Conservation (phyloP, 805 yeast genomes). For the Candida schatavii region DNA sequence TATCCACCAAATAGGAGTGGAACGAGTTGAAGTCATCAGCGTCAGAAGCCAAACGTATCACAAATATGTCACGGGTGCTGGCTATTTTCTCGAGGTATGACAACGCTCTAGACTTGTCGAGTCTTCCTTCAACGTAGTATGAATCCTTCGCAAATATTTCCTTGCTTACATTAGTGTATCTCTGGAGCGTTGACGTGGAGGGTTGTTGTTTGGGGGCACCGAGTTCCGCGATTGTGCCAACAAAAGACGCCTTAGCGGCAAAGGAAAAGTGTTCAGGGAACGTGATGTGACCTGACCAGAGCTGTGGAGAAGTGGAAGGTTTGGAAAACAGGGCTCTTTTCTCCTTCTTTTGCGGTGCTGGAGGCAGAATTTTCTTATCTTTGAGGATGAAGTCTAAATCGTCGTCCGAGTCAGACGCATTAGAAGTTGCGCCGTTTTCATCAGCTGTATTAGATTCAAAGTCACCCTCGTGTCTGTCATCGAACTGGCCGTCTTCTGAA, state of each 20-base stretch:
- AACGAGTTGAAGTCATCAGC: conserved; percentile 27
- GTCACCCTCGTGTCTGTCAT: conserved; percentile 1
- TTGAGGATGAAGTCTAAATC: conserved; percentile 32
- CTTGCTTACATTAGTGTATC: conserved; percentile 23
- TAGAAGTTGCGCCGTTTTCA: conserved; percentile 6
- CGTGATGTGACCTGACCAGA: conserved; percentile 49
- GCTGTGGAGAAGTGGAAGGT: not conserved
- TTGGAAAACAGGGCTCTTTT: not conserved
- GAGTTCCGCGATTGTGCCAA: conserved; percentile 17
- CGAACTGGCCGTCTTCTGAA: conserved; percentile 7
- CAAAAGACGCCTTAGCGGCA: conserved; percentile 33
- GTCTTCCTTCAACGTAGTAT: conserved; percentile 60
- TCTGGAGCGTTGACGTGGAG: not conserved
- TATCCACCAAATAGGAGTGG: conserved; percentile 43
- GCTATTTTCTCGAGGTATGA: conserved; percentile 50
- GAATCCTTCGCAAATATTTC: conserved; percentile 26
- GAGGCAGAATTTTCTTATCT: conserved; percentile 11
- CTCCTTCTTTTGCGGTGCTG: too few species aligned
- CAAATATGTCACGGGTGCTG: conserved; percentile 49
- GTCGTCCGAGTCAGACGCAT: conserved; percentile 24
- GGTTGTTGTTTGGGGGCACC: not conserved
- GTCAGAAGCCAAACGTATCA: conserved; percentile 39
- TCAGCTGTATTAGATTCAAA: conserved; percentile 3
- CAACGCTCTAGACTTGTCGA: conserved; percentile 53
- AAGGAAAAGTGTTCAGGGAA: conserved; percentile 51